Base-by-base conservation (phyloP, 1,284 basidiomycete genomes). In the Takashimella tepidaria region DNA sequence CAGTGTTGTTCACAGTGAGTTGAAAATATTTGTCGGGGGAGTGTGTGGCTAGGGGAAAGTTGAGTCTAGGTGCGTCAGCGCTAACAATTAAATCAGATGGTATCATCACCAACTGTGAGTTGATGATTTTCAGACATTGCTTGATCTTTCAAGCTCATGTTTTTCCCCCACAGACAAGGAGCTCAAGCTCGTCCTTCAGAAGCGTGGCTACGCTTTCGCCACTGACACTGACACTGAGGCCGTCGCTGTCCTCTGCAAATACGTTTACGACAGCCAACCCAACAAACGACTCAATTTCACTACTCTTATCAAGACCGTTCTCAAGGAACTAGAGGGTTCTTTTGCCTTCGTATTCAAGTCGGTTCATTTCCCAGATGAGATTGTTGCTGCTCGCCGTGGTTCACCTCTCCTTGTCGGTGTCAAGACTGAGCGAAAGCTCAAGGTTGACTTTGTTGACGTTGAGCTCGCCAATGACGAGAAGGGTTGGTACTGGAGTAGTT, bases 311-410 rank as follows among this genome's bases (percentile, higher is more conserved):
- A 98, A 98, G 83, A 84, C 89, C 42, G 92, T 98, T 50, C 79
- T 98, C 72, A 97, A 95, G 80, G 96, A 99, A 78, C 84, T 99
- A 47, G 92, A 99, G 79, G 96, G 96, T 50, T 98, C 96, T 8
- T 99, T 98, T 69, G 96, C 96, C n/a, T 97, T 99, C 76, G 93
- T 98, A 66, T 98, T 98, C 89, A 98, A 97, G 80, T 97, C 93
- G 16, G 77, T 78, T 40, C 92, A 98, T 80, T 99, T 86, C 82
- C 96, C 96, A 49, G 91, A 95, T 67, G 91, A 98, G 77, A 84
- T 96, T 60, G 92, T 98, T 60, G 89, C 90, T 54, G 91, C 93
- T 56, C 90, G 93, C 67, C 90, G 96, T 69, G 96, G 96, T 69
- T 98, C 95, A 24, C 96, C 96, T 22, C 84, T 99, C 24, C 79